Evolutionary conservation across 2,329 filamentous ascomycete genomes (phyloP), one percentile per base, ranked within the genome.

Genomic region (Pleurostoma richardsiae): DNA sequence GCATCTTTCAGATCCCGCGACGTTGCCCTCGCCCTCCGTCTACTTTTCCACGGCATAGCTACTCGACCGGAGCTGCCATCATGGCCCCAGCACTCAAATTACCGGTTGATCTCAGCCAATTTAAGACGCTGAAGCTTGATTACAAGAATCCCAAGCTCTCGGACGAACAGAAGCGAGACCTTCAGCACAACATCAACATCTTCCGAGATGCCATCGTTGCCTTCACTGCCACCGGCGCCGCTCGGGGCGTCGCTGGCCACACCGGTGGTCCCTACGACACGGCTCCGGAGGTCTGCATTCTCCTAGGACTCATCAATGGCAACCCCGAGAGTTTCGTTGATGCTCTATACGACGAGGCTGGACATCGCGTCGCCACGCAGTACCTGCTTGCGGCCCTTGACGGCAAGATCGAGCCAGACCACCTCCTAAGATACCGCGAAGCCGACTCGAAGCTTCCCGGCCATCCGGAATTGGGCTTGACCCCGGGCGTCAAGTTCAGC

Each of bases 261-360:
- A 68, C 65, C 3, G 65, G 65, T 39, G 65, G 65, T 36, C 65
- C 65, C 30, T 68, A 62, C 49, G 65, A 68, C 47, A 68, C 65
- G 3, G 55, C 64, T 1, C 65, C 65, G 4, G 65, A 68, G 57
- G 65, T 68, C 28, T 68, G 65, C 45, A 65, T 68, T 33, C 53
- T 68, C 30, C 56, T 65, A 11, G 64, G 58, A 5, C 59, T 68
- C 47, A 63, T 68, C 30, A 59, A 63, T 28, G 57, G 54, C 41
- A 63, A 60, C 41, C 58, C 63, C 2, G 57, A 58, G 10, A 55
- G 54, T 41, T 67, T 58, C 51, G 49, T 64, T 6, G 59, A 65
- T 33, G 56, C 63, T 5, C 46, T 68, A 19, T 68, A 62, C 47
- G 65, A 68, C 39, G 65, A 68, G 46, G 62, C 65, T 1, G 65